These are phyloP conservation scores for Nemania abortiva DNA, from an alignment of 2,329 filamentous ascomycete species.

Conservation along the genomic window DNA sequence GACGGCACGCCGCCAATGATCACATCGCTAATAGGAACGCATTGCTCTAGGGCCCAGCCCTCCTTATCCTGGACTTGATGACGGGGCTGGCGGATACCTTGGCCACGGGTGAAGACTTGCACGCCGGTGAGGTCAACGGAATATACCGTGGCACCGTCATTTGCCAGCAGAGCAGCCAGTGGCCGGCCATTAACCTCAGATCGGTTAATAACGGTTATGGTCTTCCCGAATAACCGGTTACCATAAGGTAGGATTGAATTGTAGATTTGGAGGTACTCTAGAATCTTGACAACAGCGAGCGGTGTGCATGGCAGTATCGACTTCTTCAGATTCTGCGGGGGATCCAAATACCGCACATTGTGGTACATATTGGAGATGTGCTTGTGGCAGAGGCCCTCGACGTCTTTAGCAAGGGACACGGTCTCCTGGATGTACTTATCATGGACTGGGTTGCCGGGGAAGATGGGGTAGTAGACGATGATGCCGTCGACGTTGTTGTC, in stretches of 20 bases:
- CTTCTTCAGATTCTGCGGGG: constrained; percentile 81
- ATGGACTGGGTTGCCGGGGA: constrained; percentile 80
- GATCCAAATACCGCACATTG: constrained; percentile 94
- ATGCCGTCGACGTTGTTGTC: constrained; percentile 85
- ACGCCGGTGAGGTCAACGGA: constrained; percentile 93
- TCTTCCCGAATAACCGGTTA: constrained; percentile 92
- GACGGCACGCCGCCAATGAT: constrained; percentile 93
- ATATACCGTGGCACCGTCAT: constrained; percentile 96
- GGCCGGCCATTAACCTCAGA: constrained; percentile 96
- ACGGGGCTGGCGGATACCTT: constrained; percentile 84
- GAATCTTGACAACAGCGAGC: constrained; percentile 94
- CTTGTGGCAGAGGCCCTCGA: constrained; percentile 92
- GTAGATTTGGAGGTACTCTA: constrained; percentile 96
- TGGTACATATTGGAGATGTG: constrained; percentile 99
- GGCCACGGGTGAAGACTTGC: constrained; percentile 90
- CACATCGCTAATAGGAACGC: constrained; percentile 89
- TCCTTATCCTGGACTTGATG: constrained; percentile 90
- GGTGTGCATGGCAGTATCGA: constrained; percentile 96
- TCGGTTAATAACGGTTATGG: constrained; percentile 95
- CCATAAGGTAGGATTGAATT: constrained; percentile 93
- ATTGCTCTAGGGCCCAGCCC: constrained; percentile 82
- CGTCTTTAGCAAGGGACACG: constrained; percentile 89
- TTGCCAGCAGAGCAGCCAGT: constrained; percentile 90
- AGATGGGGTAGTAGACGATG: constrained; percentile 99
- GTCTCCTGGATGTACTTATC: constrained; percentile 97